A percentile compares a stretch with the other conserved stretches of the same genome.
Evolutionary conservation across 2,329 filamentous ascomycete genomes (phyloP).

Genomic region (Beauveria asiatica): DNA sequence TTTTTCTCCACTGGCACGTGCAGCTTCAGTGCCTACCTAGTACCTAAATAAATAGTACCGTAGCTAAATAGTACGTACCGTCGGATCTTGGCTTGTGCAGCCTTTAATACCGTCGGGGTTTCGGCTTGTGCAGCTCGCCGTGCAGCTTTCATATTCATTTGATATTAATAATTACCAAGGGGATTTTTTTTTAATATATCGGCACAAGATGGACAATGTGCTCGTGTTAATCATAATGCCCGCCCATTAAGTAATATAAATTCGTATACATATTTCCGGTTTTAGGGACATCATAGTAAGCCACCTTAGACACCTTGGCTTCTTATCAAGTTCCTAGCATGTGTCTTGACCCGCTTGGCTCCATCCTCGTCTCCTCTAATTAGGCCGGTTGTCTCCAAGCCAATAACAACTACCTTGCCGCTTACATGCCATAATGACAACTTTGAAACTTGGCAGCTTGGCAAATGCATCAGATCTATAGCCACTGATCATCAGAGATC

Average conservation of each 20-base stretch:
- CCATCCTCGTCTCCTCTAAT: not conserved
- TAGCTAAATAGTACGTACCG: no score
- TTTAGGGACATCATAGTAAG: not conserved
- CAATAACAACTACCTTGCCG: not conserved
- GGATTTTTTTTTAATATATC: not conserved
- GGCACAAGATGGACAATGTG: not conserved
- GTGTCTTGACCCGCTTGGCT: not conserved
- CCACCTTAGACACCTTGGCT: not conserved
- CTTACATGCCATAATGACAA: not conserved
- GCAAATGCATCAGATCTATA: not conserved
- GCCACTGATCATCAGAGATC: not conserved
- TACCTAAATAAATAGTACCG: no score
- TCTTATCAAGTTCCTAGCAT: not conserved
- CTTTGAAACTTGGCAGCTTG: not conserved
- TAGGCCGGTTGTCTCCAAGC: no score
- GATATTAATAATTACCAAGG: not conserved
- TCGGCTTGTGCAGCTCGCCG: not conserved
- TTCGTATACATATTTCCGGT: not conserved
- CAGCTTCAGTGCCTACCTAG: not conserved
- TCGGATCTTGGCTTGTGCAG: no score
- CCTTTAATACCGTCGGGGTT: no score
- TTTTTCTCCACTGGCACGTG: not conserved
- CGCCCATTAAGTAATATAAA: not conserved
- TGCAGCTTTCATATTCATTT: not conserved
- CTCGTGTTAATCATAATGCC: slow-evolving; percentile 2